Conservation (phyloP, 805 yeast species). For the Ogataea thermomethanolica region DNA sequence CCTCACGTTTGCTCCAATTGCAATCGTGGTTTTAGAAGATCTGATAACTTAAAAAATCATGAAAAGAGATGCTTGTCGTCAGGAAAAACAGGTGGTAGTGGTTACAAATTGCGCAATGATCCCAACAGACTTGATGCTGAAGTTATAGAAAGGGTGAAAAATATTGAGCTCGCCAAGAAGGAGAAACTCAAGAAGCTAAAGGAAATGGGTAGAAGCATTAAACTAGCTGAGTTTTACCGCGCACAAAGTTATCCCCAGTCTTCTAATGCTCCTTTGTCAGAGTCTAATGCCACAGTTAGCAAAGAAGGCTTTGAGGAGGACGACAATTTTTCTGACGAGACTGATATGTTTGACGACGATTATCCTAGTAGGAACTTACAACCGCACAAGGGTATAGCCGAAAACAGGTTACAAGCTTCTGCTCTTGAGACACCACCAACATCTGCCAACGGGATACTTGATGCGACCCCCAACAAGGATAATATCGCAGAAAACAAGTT, state of each 20-base stretch:
- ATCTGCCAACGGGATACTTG: conserved; percentile 3
- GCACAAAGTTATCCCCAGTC: neutral
- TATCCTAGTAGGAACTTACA: too few relatives aligned
- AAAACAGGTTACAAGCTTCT: neutral
- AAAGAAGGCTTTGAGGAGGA: too few relatives aligned
- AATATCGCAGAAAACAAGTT: too few relatives aligned
- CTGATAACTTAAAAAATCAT: conserved; percentile 29
- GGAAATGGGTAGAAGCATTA: conserved; percentile 11
- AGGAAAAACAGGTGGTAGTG: conserved; percentile 18
- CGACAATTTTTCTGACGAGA: too few relatives aligned
- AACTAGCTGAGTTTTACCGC: conserved; percentile 5
- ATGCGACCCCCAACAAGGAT: too few relatives aligned
- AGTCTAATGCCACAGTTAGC: too few relatives aligned
- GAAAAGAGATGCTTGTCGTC: conserved; percentile 24
- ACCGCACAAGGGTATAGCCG: too few relatives aligned
- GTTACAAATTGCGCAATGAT: conserved; percentile 21
- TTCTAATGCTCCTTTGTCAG: neutral
- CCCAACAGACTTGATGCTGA: conserved; percentile 21
- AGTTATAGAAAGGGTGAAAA: conserved; percentile 22
- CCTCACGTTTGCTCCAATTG: conserved; percentile 27
- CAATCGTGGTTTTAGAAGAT: conserved; percentile 28
- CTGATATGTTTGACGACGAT: too few relatives aligned
- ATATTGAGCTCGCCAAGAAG: conserved; percentile 14
- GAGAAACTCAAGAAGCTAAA: conserved; percentile 10
- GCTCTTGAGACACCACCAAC: conserved; percentile 11